Conservation (phyloP, 345 rosid species). For the Melaleuca quinquenervia region DNA sequence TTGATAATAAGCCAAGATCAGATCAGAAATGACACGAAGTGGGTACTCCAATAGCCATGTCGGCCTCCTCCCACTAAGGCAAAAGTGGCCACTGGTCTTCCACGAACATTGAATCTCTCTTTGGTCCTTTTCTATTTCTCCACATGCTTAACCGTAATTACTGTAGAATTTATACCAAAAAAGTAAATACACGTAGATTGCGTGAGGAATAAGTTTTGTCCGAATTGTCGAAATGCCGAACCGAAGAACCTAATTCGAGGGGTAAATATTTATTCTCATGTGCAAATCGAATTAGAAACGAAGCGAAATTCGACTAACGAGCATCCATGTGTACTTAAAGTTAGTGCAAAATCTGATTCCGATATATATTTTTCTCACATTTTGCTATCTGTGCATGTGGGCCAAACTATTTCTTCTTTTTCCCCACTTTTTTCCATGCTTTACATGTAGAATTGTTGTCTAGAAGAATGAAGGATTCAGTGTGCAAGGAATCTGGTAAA, state of each 20-base stretch:
- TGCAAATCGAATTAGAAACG: neutral
- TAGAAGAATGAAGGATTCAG: neutral
- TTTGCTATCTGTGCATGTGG: neutral
- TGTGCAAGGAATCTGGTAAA: neutral
- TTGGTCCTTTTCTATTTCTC: neutral
- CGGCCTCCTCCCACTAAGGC: neutral
- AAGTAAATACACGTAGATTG: neutral
- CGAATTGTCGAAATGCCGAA: neutral
- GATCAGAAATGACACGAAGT: neutral
- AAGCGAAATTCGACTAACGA: neutral
- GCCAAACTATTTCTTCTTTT: neutral
- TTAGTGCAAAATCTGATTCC: too few species aligned
- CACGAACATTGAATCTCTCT: neutral
- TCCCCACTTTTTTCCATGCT: neutral
- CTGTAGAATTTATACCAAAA: neutral
- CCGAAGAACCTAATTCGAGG: too few species aligned
- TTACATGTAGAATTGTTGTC: neutral
- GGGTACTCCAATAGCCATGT: neutral
- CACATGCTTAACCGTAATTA: neutral
- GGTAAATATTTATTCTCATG: fast-evolving
- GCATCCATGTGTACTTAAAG: too few species aligned
- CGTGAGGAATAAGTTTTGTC: neutral
- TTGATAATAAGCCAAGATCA: neutral
- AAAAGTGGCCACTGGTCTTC: neutral
- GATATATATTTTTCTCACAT: neutral